These are phyloP conservation scores for Cystofilobasidium macerans DNA, from an alignment of 768 basidiomycete genomes.

Conservation along the genomic window DNA sequence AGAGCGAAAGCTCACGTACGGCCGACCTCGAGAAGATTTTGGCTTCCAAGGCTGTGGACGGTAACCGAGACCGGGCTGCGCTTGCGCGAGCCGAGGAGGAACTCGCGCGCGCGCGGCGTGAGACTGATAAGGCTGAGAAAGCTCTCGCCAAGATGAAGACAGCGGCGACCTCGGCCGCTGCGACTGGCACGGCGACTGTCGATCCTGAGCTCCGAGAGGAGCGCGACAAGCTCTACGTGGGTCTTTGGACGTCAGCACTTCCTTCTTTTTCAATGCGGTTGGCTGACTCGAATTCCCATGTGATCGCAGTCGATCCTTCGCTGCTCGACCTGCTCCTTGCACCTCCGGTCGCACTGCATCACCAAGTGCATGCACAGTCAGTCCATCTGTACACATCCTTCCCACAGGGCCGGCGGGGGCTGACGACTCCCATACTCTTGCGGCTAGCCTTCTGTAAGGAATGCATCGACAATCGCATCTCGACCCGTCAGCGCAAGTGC, in stretches of 20 bases:
- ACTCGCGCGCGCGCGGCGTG: slow-evolving; percentile 29
- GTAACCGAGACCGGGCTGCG: slow-evolving; percentile 32
- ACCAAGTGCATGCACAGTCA: slow-evolving; percentile 85
- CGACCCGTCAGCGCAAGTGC: slow-evolving; percentile 86
- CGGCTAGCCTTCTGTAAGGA: slow-evolving; percentile 53
- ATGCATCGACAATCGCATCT: slow-evolving; percentile 73
- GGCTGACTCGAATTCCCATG: neutral
- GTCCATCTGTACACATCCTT: slow-evolving; percentile 37
- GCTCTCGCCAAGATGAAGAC: slow-evolving; percentile 33
- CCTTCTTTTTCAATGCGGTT: neutral
- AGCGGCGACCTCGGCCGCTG: slow-evolving; percentile 26
- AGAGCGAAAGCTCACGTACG: slow-evolving; percentile 31
- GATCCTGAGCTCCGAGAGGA: slow-evolving; percentile 31
- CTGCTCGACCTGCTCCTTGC: slow-evolving; percentile 73
- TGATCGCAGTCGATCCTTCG: slow-evolving; percentile 58
- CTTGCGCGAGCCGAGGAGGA: slow-evolving; percentile 35
- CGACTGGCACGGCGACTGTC: slow-evolving; percentile 19
- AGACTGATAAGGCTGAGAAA: slow-evolving; percentile 36
- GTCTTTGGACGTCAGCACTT: slow-evolving; percentile 26
- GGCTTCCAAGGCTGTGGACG: slow-evolving; percentile 23
- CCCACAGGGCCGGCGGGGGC: slow-evolving; percentile 42
- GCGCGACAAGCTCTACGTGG: slow-evolving; percentile 34
- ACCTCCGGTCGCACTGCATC: slow-evolving; percentile 67
- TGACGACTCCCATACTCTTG: slow-evolving; percentile 33
- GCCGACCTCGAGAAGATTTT: slow-evolving; percentile 28